Conservation (phyloP, 306 rosid genomes). For the Malus domestica region ASM211411v1 NC_041795.1:35697001-35697500, state of each 20-base stretch:
- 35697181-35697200: neutral
- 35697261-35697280: neutral
- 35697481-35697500: slow-evolving; percentile 87
- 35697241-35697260: neutral
- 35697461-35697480: slow-evolving; percentile 32
- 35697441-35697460: neutral
- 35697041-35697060: slow-evolving; percentile 27
- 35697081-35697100: neutral
- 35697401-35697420: neutral
- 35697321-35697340: neutral
- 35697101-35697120: neutral
- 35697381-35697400: slow-evolving; percentile 21
- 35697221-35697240: neutral
- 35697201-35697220: neutral
- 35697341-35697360: neutral
- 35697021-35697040: slow-evolving; percentile 99
- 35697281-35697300: neutral
- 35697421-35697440: neutral
- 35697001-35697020: slow-evolving; percentile 94
- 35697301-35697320: slow-evolving; percentile 15
- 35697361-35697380: slow-evolving; percentile 19
- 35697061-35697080: neutral
- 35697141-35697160: slow-evolving; percentile 5
- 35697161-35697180: neutral
- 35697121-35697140: neutral